phyloP scores from a whole-genome alignment of 2,329 filamentous ascomycete species.

The Paecilomyces formosus region DNA sequence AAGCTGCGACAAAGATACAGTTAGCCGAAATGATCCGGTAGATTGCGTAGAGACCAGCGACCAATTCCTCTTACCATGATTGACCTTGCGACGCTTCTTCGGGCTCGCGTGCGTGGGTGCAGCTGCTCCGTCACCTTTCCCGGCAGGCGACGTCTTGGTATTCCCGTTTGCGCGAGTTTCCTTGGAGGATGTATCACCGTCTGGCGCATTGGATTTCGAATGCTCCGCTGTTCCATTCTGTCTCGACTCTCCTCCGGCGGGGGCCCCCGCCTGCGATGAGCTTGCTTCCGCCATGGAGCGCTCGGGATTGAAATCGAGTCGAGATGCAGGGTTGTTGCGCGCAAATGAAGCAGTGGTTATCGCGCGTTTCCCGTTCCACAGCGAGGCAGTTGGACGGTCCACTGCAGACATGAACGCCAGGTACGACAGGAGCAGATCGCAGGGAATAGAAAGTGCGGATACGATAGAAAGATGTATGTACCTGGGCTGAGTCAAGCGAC shows the following conservation, averaged over 20 bases:
- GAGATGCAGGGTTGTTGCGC: neutral
- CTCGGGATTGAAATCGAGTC: neutral
- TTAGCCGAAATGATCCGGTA: neutral
- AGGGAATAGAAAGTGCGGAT: neutral
- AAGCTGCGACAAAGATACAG: conserved; percentile 52
- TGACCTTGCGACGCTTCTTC: conserved; percentile 83
- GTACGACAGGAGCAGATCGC: conserved; percentile 8
- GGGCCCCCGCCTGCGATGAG: neutral
- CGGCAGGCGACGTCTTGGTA: conserved; percentile 17
- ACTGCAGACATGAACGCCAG: conserved; percentile 6
- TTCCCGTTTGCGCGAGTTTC: conserved; percentile 23
- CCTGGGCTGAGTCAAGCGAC: neutral
- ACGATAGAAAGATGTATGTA: neutral
- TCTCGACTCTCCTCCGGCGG: neutral
- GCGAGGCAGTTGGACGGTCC: conserved; percentile 1
- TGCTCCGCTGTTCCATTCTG: conserved; percentile 15
- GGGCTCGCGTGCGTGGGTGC: conserved; percentile 45
- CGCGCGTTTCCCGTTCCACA: conserved; percentile 1
- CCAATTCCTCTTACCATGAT: conserved; percentile 62
- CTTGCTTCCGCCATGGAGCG: conserved; percentile 9
- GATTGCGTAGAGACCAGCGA: neutral
- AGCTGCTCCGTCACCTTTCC: conserved; percentile 26
- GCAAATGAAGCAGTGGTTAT: neutral
- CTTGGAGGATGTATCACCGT: conserved; percentile 15
- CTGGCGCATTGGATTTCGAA: conserved; percentile 11